Percentiles rank a stretch among this genome's conserved stretches.
Evolutionary conservation across 169 alveolate species (phyloP).

Genomic region (Plasmodium malariae): DNA sequence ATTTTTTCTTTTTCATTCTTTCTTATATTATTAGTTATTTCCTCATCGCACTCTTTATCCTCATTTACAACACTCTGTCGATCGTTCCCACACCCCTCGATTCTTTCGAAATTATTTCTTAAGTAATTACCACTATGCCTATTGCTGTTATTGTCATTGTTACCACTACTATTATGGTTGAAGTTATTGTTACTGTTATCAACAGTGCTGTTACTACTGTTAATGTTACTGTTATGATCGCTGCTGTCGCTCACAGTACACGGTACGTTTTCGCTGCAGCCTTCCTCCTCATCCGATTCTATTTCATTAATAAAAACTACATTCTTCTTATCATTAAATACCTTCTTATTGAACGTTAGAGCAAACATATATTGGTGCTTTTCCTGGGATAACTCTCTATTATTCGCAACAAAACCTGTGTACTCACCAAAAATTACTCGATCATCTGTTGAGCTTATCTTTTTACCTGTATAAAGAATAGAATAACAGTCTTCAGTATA

Average conservation of each 20-base stretch:
- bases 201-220: not conserved
- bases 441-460: constrained; percentile 79
- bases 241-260: not conserved
- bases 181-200: not conserved
- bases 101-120: too few relatives aligned
- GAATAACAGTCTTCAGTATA: constrained; percentile 89
- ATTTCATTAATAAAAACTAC: constrained; percentile 82
- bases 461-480: constrained; percentile 89
- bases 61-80: too few relatives aligned
- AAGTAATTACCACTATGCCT: too few relatives aligned
- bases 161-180: not conserved
- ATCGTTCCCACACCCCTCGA: too few relatives aligned
- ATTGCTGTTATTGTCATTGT: not conserved
- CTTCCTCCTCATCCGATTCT: constrained; percentile 78
- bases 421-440: constrained; percentile 90
- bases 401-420: constrained; percentile 89
- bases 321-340: constrained; percentile 88
- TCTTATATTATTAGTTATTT: not conserved
- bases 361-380: constrained; percentile 90
- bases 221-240: not conserved
- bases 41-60: not conserved
- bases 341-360: constrained; percentile 84
- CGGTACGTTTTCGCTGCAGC: not conserved
- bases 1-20: not conserved
- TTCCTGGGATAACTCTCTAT: constrained; percentile 82